Evolutionary conservation across 2,329 filamentous ascomycete genomes (phyloP), one percentile per base, ranked within the genome.

Genomic region (Monosporascus sp.): DNA sequence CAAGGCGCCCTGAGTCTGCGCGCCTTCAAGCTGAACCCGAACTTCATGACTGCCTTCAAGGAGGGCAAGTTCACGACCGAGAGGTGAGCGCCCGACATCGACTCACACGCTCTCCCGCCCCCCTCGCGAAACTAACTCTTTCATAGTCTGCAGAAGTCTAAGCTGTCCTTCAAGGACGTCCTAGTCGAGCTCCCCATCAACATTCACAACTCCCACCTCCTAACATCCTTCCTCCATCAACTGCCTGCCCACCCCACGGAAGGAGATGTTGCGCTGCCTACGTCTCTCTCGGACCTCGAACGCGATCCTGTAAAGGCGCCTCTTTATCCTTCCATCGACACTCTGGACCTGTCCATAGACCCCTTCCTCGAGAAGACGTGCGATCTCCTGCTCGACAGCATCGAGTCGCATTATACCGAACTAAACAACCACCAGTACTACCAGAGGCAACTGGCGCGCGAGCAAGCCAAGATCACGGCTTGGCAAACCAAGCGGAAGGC

Each of bases 361-460:
- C 94, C 94, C 34, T 96, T 95, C 81, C 85, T 99, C 48, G 93
- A 97, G 82, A 96, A 97, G 84, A 96, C 93, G 50, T 96, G 91
- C 76, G 93, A 99, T 70, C 84, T 97, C 62, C 84, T 99, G 53
- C 85, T 97, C 59, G 94, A 99, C 69, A 91, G 88, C 79, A 96
- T 99, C 71, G 94, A 99, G 80, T 88, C 88, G 52, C 94, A 99
- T 80, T 94, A 97, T 78, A 96, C 92, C 56, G 94, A 99, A 76
- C 88, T 96, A 71, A 97, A 97, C 85, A 99, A 99, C 83, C 94
- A 95, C 79, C 92, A 97, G 74, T 85, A 83, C 82, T 97, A 97
- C 80, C 91, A 97, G 77, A 85, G 94, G 67, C 91, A 95, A 69
- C 82, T 97, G 54, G 88, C 87, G 51, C 90, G 94, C 64, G 94